Base-by-base conservation (phyloP, 108 stramenopile genomes). In the Nannochloropsis salina region DNA sequence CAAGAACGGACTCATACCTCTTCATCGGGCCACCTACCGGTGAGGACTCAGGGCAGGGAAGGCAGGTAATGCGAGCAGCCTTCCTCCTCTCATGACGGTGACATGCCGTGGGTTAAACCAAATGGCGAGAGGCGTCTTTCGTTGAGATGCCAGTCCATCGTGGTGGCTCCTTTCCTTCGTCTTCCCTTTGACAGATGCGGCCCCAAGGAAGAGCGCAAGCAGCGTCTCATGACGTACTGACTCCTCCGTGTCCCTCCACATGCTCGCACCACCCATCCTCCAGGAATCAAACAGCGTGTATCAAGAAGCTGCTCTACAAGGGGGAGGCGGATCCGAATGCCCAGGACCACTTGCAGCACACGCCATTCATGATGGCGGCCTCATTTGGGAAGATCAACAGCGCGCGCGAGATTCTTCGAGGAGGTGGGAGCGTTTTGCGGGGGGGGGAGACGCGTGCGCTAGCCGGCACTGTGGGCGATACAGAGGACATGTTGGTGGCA, bases 1-100 rank as follows among this genome's bases (percentile, higher is more conserved):
- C 61, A n/a, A 74, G 1, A 74, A 74, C n/a, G 61, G 61, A 4
- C 61, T 74, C 61, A 74, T n/a, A n/a, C 61, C 61, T 2, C 61
- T 74, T n/a, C 61, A 74, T n/a, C 4, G 61, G 61, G 61, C 61
- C n/a, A n/a, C 61, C 61, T 74, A 74, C 61, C n/a, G 61, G 61
- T 74, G n/a, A 15, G 61, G 61, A 74, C 20, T 15, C 61, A 74
- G 61, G 61, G 61, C 20, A 74, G 61, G 2, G 1, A 31, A 31
- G 31, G 31, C 31, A 31, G 31, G 31, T 31, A 31, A 31, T 31
- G 31, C 31, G 31, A 31, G 31, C 31, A 31, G 31, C 31, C 31
- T 31, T 31, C 31, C 31, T 31, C 31, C 31, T 31, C 31, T 31
- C 31, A 31, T 31, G 31, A 31, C 31, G 31, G 31, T 31, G 31